Conservation (phyloP, 208 protist genomes). For the Pavlovales sp. region DNA sequence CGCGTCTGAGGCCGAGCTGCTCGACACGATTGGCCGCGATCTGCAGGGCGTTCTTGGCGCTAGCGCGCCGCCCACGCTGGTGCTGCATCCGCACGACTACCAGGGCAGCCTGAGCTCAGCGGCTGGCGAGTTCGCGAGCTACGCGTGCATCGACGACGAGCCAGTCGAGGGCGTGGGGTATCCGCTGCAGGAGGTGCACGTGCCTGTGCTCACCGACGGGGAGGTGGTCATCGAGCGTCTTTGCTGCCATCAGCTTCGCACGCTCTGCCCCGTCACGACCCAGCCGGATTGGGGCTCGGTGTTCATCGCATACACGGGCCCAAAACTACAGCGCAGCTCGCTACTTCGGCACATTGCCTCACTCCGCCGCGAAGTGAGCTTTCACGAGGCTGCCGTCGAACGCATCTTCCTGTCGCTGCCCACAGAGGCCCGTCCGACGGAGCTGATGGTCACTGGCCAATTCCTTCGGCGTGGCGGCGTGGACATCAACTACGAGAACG, state of each 20-base stretch:
- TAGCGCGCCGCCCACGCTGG: neutral
- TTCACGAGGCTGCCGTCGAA: constrained; percentile 1
- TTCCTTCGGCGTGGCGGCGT: constrained; percentile 18
- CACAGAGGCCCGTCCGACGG: neutral
- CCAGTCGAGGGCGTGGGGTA: neutral
- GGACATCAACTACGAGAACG: constrained; percentile 41
- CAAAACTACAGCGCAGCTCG: neutral
- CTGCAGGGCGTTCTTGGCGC: neutral
- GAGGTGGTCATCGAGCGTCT: constrained; percentile 3
- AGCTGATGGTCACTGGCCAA: neutral
- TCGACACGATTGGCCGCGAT: neutral
- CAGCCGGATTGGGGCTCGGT: constrained; percentile 29
- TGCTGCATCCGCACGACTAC: neutral
- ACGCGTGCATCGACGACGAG: neutral
- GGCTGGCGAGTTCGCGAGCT: neutral
- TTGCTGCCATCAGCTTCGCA: constrained; percentile 8
- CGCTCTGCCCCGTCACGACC: constrained; percentile 13
- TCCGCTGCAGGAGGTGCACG: neutral
- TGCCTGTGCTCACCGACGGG: neutral
- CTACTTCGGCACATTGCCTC: neutral
- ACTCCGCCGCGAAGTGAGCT: neutral
- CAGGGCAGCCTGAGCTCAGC: neutral
- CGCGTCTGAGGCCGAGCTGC: neutral
- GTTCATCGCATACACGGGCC: constrained; percentile 8
- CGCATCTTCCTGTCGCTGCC: neutral